These are phyloP conservation scores for Nicotiana otophora DNA, from an alignment of 257 asterid species.

Conservation along the genomic window DNA sequence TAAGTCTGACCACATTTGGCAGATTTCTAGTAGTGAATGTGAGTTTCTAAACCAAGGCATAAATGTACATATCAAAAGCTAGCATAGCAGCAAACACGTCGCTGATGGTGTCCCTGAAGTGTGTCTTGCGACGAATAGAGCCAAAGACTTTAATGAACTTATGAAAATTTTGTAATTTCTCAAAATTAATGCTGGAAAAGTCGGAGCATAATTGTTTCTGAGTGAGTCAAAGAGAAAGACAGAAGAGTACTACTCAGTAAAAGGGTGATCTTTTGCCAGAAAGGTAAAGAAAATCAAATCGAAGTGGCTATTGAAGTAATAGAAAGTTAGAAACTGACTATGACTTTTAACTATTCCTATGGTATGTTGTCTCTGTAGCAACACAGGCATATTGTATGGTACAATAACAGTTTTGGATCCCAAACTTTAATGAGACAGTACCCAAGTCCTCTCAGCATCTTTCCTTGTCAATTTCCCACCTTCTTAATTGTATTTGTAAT, in stretches of 20 bases:
- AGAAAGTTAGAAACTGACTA: neutral
- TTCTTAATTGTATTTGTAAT: neutral
- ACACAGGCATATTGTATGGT: neutral
- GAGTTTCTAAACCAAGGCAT: too few species aligned
- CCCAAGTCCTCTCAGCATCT: neutral
- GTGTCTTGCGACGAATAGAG: too few species aligned
- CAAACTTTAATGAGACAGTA: constrained; percentile 2
- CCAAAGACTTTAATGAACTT: too few species aligned
- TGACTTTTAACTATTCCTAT: neutral
- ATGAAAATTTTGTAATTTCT: too few species aligned
- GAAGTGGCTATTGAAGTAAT: neutral
- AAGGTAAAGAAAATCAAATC: neutral
- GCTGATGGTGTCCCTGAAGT: too few species aligned
- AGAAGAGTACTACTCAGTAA: neutral
- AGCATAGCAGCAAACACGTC: too few species aligned
- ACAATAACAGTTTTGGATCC: neutral
- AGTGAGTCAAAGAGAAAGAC: neutral
- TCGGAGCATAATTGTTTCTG: too few species aligned
- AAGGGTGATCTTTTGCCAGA: neutral
- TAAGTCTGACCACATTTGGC: too few species aligned
- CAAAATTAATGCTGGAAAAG: too few species aligned
- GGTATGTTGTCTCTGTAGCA: constrained; percentile 9
- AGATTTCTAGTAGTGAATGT: too few species aligned
- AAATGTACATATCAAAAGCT: too few species aligned
- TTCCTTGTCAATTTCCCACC: constrained; percentile 1